phyloP scores from a whole-genome alignment of 2,329 filamentous ascomycete genomes.

The Amphichorda felina region DNA sequence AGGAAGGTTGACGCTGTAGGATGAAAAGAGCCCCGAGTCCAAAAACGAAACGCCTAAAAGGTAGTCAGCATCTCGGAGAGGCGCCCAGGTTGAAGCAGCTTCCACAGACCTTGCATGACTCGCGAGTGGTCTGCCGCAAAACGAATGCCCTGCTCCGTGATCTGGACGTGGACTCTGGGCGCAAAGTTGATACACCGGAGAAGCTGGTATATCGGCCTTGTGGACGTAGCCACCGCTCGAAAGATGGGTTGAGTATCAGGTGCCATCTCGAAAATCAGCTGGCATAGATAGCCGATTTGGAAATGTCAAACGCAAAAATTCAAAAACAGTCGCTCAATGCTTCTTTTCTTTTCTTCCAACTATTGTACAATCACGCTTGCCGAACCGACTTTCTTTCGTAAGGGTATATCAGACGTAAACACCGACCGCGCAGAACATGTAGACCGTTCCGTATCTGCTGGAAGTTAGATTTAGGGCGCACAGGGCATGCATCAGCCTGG shows the following conservation, averaged over 20 bases:
- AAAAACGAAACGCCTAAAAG: slow-evolving; percentile 53
- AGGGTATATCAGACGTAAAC: slow-evolving; percentile 78
- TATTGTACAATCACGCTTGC: slow-evolving; percentile 22
- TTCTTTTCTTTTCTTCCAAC: slow-evolving; percentile 20
- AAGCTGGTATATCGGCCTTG: slow-evolving; percentile 58
- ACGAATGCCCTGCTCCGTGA: slow-evolving; percentile 73
- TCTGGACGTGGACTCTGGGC: slow-evolving; percentile 52
- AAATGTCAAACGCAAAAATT: slow-evolving; percentile 8
- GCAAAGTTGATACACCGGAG: slow-evolving; percentile 47
- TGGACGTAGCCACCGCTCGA: slow-evolving; percentile 65
- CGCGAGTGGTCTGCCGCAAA: slow-evolving; percentile 82
- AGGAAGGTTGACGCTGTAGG: slow-evolving; percentile 57
- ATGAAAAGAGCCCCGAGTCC: slow-evolving; percentile 79
- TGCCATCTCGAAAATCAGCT: slow-evolving; percentile 14
- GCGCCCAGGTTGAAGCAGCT: neutral
- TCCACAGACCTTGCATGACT: slow-evolving; percentile 69
- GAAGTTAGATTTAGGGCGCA: slow-evolving; percentile 5
- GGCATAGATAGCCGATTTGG: slow-evolving; percentile 8
- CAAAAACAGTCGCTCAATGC: slow-evolving; percentile 14
- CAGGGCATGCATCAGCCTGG: neutral
- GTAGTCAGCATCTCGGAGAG: slow-evolving; percentile 3
- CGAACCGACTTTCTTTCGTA: slow-evolving; percentile 14
- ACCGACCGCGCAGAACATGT: slow-evolving; percentile 97
- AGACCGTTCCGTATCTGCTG: slow-evolving; percentile 75
- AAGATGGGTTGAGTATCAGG: slow-evolving; percentile 43